Percentiles rank a stretch among this genome's conserved stretches.
These are phyloP conservation scores for Verticillium nonalfalfae DNA, from an alignment of 2,329 filamentous ascomycete species.

Conservation along the genomic window DNA sequence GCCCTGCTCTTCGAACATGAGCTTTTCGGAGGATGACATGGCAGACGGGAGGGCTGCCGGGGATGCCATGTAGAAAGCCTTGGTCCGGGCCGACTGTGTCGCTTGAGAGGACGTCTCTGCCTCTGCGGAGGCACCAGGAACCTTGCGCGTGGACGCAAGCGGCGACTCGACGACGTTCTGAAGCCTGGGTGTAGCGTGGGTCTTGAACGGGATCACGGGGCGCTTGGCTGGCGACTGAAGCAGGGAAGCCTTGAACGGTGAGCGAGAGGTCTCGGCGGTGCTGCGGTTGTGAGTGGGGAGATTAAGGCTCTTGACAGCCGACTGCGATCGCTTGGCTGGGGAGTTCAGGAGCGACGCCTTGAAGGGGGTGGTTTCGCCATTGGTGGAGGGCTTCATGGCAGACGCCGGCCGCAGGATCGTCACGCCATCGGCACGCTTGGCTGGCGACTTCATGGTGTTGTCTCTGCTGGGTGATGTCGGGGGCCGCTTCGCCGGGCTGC, in stretches of 20 bases:
- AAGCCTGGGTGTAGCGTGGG: conserved; percentile 13
- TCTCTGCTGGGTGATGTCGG: conserved; percentile 48
- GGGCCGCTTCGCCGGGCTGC: conserved; percentile 50
- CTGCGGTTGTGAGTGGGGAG: conserved; percentile 16
- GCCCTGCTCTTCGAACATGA: conserved; percentile 27
- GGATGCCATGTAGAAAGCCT: conserved; percentile 26
- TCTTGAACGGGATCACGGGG: conserved; percentile 24
- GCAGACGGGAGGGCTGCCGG: conserved; percentile 15
- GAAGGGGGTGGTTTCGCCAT: conserved; percentile 17
- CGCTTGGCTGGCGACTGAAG: conserved; percentile 48
- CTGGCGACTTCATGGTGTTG: conserved; percentile 47
- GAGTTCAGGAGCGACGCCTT: conserved; percentile 38
- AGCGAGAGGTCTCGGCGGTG: conserved; percentile 20
- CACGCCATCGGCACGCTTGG: conserved; percentile 43
- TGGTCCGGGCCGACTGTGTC: conserved; percentile 24
- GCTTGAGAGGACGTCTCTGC: background rate
- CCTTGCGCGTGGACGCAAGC: background rate
- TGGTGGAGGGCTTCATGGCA: conserved; percentile 18
- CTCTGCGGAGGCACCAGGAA: background rate
- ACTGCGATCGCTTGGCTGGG: conserved; percentile 43
- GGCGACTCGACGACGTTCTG: background rate
- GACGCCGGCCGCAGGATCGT: conserved; percentile 24
- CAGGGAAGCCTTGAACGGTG: conserved; percentile 39
- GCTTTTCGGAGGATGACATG: conserved; percentile 26
- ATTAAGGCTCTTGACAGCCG: conserved; percentile 32